Conservation (phyloP, 805 yeast genomes). For the Kodamaea leandrae region DNA sequence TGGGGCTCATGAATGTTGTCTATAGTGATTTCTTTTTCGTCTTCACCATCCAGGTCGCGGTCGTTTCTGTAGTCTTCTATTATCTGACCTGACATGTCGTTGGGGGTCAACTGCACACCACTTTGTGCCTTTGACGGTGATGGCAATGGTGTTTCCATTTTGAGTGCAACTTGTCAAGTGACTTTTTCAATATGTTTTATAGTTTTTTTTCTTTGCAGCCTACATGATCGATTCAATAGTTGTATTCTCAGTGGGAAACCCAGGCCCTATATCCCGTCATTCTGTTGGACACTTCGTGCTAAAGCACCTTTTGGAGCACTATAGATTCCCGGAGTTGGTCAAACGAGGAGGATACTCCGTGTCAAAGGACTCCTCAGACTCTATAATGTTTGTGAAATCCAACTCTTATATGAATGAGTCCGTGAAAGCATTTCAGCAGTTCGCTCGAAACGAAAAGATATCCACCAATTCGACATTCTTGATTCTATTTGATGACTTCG, state of each 20-base stretch:
- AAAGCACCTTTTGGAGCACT: constrained; percentile 23
- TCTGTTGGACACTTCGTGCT: constrained; percentile 39
- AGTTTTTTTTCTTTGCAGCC: not conserved
- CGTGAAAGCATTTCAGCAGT: constrained; percentile 26
- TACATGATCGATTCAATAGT: constrained; percentile 14
- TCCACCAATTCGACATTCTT: constrained; percentile 15
- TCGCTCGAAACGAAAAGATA: constrained; percentile 19
- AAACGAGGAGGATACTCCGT: constrained; percentile 30
- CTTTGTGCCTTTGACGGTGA: constrained; percentile 1
- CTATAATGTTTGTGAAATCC: constrained; percentile 32
- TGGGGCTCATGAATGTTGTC: not conserved
- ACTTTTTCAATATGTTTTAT: not conserved
- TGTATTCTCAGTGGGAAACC: constrained; percentile 38
- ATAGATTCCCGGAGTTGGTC: constrained; percentile 28
- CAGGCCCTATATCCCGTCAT: constrained; percentile 40
- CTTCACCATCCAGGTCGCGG: not conserved
- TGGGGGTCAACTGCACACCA: constrained; percentile 2
- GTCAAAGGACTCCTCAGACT: constrained; percentile 18
- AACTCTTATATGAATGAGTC: constrained; percentile 43
- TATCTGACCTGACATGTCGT: constrained; percentile 9
- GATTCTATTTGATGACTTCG: constrained; percentile 40
- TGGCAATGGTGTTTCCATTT: constrained; percentile 4
- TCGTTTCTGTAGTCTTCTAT: constrained; percentile 5
- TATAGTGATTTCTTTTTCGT: not conserved
- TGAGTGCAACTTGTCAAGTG: not conserved